These are phyloP conservation scores for Saccharomyces hybrid DNA, from an alignment of 1,139 yeast species.

Conservation along the genomic window DNA sequence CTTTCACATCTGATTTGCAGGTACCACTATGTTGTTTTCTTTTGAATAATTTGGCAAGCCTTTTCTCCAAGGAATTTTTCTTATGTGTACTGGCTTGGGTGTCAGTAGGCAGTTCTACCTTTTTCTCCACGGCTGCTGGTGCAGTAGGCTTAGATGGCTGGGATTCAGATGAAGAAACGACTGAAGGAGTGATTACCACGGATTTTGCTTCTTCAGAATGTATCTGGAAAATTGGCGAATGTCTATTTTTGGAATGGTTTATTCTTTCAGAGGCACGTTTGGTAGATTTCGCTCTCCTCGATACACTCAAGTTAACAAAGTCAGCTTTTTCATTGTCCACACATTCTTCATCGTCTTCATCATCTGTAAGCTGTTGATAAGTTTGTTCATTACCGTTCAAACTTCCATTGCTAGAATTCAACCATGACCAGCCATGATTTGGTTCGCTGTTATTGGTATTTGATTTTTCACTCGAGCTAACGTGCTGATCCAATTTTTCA, in stretches of 20 bases:
- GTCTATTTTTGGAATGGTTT: slow-evolving; percentile 25
- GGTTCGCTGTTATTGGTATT: slow-evolving; percentile 1
- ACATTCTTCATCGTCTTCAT: neutral
- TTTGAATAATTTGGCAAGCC: slow-evolving; percentile 23
- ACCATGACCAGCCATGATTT: slow-evolving; percentile 9
- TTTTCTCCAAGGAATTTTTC: slow-evolving; percentile 17
- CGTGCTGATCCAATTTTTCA: slow-evolving; percentile 2
- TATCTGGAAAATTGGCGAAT: slow-evolving; percentile 12
- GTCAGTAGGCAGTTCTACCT: slow-evolving; percentile 1
- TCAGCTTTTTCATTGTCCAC: slow-evolving; percentile 4
- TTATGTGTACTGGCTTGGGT: neutral
- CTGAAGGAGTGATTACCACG: neutral
- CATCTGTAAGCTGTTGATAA: neutral
- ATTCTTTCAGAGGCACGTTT: slow-evolving; percentile 10
- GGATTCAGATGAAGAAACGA: neutral
- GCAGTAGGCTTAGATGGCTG: neutral
- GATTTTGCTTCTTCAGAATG: neutral
- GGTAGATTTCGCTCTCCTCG: slow-evolving; percentile 5
- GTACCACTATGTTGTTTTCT: slow-evolving; percentile 9
- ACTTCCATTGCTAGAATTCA: slow-evolving; percentile 2
- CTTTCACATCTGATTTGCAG: neutral
- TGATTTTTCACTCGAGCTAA: neutral
- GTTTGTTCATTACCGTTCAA: neutral
- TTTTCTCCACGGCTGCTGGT: slow-evolving; percentile 1
- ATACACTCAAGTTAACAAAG: slow-evolving; percentile 10